These are phyloP conservation scores for Eucalyptus marginata DNA, from an alignment of 345 rosid genomes.

Conservation along the genomic window DNA sequence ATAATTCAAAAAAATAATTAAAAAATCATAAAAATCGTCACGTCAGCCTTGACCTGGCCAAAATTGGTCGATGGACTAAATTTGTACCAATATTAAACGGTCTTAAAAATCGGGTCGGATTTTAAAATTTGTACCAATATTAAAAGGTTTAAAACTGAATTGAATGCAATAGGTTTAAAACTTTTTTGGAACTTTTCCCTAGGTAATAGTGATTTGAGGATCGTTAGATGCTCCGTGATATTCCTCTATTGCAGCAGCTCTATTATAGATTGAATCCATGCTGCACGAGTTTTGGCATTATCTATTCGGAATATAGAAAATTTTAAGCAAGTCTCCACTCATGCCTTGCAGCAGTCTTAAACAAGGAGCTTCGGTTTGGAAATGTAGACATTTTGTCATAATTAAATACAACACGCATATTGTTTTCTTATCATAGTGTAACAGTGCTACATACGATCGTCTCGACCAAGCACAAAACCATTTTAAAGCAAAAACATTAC, in stretches of 20 bases:
- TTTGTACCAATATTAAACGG: too few species aligned
- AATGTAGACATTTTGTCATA: neutral
- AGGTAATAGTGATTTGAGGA: neutral
- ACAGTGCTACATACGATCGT: neutral
- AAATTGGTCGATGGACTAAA: too few species aligned
- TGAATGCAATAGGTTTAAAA: too few species aligned
- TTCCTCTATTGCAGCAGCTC: neutral
- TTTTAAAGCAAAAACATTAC: neutral
- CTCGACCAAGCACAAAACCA: neutral
- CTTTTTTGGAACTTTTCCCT: too few species aligned
- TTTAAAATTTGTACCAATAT: too few species aligned
- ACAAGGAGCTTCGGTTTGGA: neutral
- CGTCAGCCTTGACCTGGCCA: too few species aligned
- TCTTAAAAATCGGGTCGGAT: too few species aligned
- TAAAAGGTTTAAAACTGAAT: too few species aligned
- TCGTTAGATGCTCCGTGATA: neutral
- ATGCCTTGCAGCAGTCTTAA: neutral
- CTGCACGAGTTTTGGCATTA: neutral
- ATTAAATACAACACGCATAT: neutral
- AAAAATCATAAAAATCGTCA: too few species aligned
- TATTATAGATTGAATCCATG: neutral
- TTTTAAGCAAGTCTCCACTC: neutral
- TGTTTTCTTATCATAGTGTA: neutral
- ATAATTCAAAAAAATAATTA: too few species aligned
- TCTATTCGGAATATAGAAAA: neutral